Evolutionary conservation across 345 rosid species (phyloP), one percentile per base, ranked within the genome.

Genomic region (Trapa incisa): DNA sequence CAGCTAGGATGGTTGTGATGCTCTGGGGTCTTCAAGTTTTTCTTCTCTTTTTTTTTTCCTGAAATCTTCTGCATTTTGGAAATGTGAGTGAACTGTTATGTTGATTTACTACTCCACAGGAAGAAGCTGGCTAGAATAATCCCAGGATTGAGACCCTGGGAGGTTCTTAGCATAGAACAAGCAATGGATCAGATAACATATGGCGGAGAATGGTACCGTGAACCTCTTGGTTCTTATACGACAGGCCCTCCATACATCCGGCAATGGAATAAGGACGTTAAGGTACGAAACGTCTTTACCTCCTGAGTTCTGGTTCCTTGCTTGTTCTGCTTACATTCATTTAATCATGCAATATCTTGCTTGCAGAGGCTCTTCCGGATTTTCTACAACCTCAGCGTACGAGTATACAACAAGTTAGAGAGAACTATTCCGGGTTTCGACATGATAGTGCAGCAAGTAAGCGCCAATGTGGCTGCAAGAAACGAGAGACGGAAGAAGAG

Each of bases 131-230:
- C 81, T 4, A 83, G 89, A 74, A 71, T 79, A 70, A 85, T 89
- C 70, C 98, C 98, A 38, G 96, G 88, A 47, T 75, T 92, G 75
- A 84, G 98, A 78, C 98, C 96, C n/a, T 89, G 98, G 98, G 98
- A 92, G 79, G 91, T 92, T 75, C 76, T 89, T 67, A 89, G 93
- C 62, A 61, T 88, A 61, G 98, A 89, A 82, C 96, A 92, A 81
- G 98, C 98, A 43, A 92, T 92, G 96, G 93, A 89, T 78, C 82
- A 87, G 73, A 81, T 92, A 53, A 87, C 85, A 35, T 92, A 85
- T 70, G 86, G 85, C 42, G 96, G 96, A 76, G 76, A 84, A 76
- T 89, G 98, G 96, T 89, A 85, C 72, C 87, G 98, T 45, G 89
- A 82, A 66, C 95, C 95, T 14, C 98, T 92, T 75, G 92, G 96